Base-by-base conservation (phyloP, 192 early-diverging fungal genomes). In the Coemansia aciculifera region DNA sequence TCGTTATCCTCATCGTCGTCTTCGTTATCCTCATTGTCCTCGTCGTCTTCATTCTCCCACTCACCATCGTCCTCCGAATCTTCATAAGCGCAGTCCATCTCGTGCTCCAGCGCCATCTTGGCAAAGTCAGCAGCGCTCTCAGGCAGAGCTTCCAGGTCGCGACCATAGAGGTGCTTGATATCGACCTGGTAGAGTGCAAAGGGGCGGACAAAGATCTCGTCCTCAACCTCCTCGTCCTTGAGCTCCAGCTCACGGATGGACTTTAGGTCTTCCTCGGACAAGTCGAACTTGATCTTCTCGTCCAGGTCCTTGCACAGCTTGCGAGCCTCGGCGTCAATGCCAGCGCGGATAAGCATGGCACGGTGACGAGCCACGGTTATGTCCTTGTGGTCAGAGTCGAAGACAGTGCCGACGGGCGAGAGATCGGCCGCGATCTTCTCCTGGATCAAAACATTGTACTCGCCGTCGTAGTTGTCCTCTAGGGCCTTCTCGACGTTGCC, bases 171-270 rank as follows among this genome's bases (percentile, higher is more conserved):
- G 57, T 79, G 48, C 71, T 72, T 73, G 51, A 77, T 68, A 36
- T 84, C 82, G 19, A 84, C 63, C 64, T 70, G 62, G 74, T 84
- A 84, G 27, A 84, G 72, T 39, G 77, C 79, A 71, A 84, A 84
- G n/a, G 82, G 82, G 37, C 82, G 77, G 5, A 84, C 63, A 44
- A 64, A 62, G 59, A 79, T 69, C 38, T 78, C 67, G 54, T 84
- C 78, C 52, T 84, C 82, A 21, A 84, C 59, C 63, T 84, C 77
- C 36, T 74, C 74, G 3, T 75, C 77, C 3, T 38, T 17, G 17
- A 79, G 62, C 52, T 77, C 81, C 38, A 70, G 54, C 67, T 77
- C 81, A 66, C 71, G 71, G 67, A 83, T 78, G 32, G 59, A 43
- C 52, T 67, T 67, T 54, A 71, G 44, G 43, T 83, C 81, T 52